Conservation (phyloP, 768 basidiomycete species). For the Auricularia sp. region DNA sequence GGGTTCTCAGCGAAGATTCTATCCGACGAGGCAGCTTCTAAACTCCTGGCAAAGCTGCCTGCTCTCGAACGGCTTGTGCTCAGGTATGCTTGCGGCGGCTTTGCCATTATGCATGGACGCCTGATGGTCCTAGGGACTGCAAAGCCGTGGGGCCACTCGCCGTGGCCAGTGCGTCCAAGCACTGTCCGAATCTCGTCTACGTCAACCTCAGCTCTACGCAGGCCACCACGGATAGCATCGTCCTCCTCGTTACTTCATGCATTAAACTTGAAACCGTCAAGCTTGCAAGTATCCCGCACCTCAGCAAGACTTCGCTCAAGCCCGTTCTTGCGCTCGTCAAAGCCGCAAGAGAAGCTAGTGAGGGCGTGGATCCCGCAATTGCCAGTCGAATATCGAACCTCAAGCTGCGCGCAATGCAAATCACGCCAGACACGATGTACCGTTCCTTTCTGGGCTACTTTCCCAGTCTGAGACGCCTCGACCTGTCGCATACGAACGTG, state of each 20-base stretch:
- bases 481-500: constrained; percentile 40
- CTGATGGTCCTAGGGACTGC: constrained; percentile 33
- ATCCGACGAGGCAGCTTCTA: constrained; percentile 40
- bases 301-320: constrained; percentile 10
- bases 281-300: constrained; percentile 34
- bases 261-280: constrained; percentile 37
- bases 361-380: constrained; percentile 20
- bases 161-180: constrained; percentile 29
- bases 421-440: constrained; percentile 39
- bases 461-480: constrained; percentile 44
- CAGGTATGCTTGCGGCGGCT: constrained; percentile 30
- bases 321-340: background rate
- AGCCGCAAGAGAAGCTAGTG: constrained; percentile 6
- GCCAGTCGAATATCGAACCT: constrained; percentile 31
- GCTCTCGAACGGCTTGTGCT: constrained; percentile 39
- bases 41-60: constrained; percentile 35
- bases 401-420: constrained; percentile 44
- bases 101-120: background rate
- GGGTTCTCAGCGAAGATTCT: constrained; percentile 37
- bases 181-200: constrained; percentile 32
- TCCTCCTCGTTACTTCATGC: background rate
- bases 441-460: constrained; percentile 31
- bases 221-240: constrained; percentile 27
- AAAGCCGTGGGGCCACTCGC: constrained; percentile 44
- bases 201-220: constrained; percentile 57